Evolutionary conservation across 2,329 filamentous ascomycete genomes (phyloP), one percentile per base, ranked within the genome.

Genomic region (Chalaropsis ovoidea): DNA sequence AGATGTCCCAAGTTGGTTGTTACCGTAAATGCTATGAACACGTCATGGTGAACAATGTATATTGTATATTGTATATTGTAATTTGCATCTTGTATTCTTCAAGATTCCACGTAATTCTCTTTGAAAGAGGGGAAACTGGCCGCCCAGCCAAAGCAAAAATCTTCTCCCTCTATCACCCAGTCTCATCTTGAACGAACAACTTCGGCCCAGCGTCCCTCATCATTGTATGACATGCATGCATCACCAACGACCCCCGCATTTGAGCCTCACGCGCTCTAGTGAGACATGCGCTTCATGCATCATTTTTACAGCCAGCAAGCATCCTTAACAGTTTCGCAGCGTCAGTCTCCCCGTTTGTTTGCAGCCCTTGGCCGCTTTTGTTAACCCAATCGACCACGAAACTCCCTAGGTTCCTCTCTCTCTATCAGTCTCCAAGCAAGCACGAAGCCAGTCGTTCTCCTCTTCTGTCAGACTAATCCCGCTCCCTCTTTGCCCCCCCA

Each of bases 261-360:
- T 52, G 47, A 52, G 47, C 47, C 47, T 52, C 47, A 52, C 47
- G 47, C 47, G 47, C 47, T 52, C 24, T 17, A 22, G 47, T 52
- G n/a, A 52, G 47, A 52, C 47, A 52, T 52, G 3, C 47, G 8
- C 24, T 19, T 52, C 22, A 15, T 52, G 47, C 47, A 22, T 8
- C 22, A 10, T 39, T 39, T 39, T 39, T 39, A 6, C 47, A 52
- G 19, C 19, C 47, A 52, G 47, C 47, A 15, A 52, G 24, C 22
- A 52, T 27, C 8, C 47, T 52, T 52, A 52, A 24, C 24, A 27
- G 24, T 52, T 52, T 52, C 47, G 24, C 47, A 52, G 22, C 47
- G 24, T 52, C 11, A 52, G 35, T 39, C 47, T 52, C 47, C 24
- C 47, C 19, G n/a, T 27, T 27, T 52, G 47, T 22, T 27, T 52